Conservation (phyloP, 768 basidiomycete species). For the Steccherinum ochraceum region DNA sequence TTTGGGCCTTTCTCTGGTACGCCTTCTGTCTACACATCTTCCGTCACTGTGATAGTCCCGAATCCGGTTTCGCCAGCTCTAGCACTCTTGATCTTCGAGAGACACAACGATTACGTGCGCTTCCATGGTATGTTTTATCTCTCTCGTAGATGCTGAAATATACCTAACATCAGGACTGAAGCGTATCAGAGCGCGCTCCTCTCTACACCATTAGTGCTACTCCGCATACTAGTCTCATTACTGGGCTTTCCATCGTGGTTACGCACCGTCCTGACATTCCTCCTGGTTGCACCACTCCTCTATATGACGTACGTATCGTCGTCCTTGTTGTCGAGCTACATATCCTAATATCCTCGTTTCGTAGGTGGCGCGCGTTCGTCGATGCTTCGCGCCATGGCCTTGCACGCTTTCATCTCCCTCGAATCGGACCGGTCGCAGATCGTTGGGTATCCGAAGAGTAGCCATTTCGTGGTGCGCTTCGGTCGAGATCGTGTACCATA, state of each 20-base stretch:
- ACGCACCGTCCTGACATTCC: constrained; percentile 39
- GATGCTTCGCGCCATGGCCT: constrained; percentile 47
- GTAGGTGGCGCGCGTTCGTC: constrained; percentile 43
- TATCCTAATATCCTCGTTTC: no score
- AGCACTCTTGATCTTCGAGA: constrained; percentile 63
- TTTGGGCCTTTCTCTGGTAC: constrained; percentile 69
- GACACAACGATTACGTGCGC: constrained; percentile 68
- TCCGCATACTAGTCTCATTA: constrained; percentile 50
- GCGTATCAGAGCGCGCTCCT: constrained; percentile 77
- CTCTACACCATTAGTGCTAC: constrained; percentile 52
- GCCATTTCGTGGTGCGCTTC: no score
- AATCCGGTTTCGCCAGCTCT: constrained; percentile 39
- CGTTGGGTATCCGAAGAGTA: constrained; percentile 64
- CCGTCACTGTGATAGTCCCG: constrained; percentile 1
- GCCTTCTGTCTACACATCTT: constrained; percentile 14
- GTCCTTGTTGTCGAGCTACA: not conserved
- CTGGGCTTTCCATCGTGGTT: constrained; percentile 50
- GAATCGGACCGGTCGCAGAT: constrained; percentile 60
- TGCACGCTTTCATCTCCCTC: constrained; percentile 54
- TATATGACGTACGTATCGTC: constrained; percentile 49
- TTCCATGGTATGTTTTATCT: constrained; percentile 55
- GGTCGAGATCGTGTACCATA: no score
- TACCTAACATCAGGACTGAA: constrained; percentile 20
- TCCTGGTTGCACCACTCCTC: constrained; percentile 33
- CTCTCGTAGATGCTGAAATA: not conserved